Conservation (phyloP, 345 rosid species). For the Barbarea vulgaris region DNA sequence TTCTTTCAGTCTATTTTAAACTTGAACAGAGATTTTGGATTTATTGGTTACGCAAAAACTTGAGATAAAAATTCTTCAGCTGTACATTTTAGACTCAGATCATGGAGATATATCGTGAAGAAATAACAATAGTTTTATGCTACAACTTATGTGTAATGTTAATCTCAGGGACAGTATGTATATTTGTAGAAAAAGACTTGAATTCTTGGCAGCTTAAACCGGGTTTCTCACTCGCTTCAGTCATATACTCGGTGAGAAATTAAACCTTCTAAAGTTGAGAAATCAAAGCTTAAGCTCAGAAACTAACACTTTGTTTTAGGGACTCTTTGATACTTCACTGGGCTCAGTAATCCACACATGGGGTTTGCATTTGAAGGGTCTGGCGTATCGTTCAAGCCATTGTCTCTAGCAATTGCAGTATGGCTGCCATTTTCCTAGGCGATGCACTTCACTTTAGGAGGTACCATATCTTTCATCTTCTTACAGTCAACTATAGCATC, state of each 20-base stretch:
- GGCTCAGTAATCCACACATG: constrained; percentile 37
- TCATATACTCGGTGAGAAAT: constrained; percentile 46
- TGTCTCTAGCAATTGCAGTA: constrained; percentile 40
- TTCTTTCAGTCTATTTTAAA: constrained; percentile 35
- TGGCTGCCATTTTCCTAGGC: constrained; percentile 41
- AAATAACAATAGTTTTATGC: neutral
- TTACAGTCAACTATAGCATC: neutral
- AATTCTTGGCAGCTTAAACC: constrained; percentile 46
- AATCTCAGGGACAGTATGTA: constrained; percentile 40
- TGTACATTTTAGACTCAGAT: constrained; percentile 2
- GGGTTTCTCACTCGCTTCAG: constrained; percentile 27
- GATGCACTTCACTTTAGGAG: constrained; percentile 45
- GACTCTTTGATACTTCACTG: constrained; percentile 31
- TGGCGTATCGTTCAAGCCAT: constrained; percentile 44
- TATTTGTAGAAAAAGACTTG: constrained; percentile 42
- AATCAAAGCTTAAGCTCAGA: constrained; percentile 4
- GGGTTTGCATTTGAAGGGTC: constrained; percentile 47
- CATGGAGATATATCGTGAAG: constrained; percentile 17
- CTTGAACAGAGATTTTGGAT: neutral
- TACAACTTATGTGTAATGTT: constrained; percentile 16
- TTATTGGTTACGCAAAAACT: neutral
- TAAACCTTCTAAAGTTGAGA: neutral
- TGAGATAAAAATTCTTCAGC: too few relatives aligned
- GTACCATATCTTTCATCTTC: constrained; percentile 4
- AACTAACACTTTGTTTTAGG: constrained; percentile 27